phyloP scores from a whole-genome alignment of 2,329 filamentous ascomycete species.

The Cercospora sojina region DNA sequence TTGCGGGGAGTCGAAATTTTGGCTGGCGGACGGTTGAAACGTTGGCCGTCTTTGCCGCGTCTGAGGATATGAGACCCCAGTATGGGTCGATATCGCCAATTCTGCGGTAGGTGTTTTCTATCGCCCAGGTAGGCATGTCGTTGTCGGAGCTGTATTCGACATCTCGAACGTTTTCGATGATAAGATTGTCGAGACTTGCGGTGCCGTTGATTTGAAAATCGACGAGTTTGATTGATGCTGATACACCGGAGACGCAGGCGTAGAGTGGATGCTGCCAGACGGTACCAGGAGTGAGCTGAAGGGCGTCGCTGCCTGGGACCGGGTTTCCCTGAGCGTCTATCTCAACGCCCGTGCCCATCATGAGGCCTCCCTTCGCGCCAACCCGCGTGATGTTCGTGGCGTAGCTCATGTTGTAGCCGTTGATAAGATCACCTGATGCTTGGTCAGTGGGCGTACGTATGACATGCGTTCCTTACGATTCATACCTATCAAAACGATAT shows the following conservation, averaged over 20 bases:
- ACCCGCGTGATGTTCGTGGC: background rate
- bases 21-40: background rate
- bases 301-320: background rate
- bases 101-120: constrained; percentile 5
- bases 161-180: constrained; percentile 9
- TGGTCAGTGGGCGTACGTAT: background rate
- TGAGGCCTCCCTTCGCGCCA: constrained; percentile 7
- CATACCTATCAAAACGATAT: background rate
- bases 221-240: constrained; percentile 13
- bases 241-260: constrained; percentile 8
- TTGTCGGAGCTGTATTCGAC: background rate
- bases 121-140: constrained; percentile 10
- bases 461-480: background rate
- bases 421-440: background rate
- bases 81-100: background rate
- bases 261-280: constrained; percentile 16
- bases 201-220: constrained; percentile 22
- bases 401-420: background rate
- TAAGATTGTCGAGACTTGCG: constrained; percentile 14
- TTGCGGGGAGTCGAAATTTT: constrained; percentile 11
- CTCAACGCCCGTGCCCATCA: constrained; percentile 2
- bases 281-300: background rate
- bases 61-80: constrained; percentile 10
- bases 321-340: constrained; percentile 9
- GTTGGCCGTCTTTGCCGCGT: background rate